These are phyloP conservation scores for Trametes cingulata DNA, from an alignment of 768 basidiomycete species.

Conservation along the genomic window DNA sequence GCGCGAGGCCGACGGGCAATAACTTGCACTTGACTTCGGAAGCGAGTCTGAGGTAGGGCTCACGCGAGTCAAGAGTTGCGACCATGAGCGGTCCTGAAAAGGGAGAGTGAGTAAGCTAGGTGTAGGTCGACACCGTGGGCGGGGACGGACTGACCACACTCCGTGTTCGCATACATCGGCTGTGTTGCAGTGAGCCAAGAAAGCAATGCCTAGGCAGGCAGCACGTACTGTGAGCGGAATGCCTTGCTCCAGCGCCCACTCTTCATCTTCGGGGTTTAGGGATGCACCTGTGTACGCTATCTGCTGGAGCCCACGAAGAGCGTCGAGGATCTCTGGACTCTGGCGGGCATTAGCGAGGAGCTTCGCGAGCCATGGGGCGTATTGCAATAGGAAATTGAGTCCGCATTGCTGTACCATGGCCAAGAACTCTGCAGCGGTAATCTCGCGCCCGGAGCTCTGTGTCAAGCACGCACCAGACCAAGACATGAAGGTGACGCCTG, in stretches of 20 bases:
- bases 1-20: background rate
- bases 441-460: slow-evolving; percentile 19
- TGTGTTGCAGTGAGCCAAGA: background rate
- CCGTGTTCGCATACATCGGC: slow-evolving; percentile 22
- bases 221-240: slow-evolving; percentile 19
- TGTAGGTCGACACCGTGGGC: no score
- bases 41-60: slow-evolving; percentile 13
- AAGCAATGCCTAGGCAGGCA: no score
- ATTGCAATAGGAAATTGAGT: slow-evolving; percentile 23
- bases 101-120: background rate
- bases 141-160: slow-evolving; percentile 1
- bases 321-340: slow-evolving; percentile 12
- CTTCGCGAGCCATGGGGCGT: slow-evolving; percentile 24
- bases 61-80: slow-evolving; percentile 11
- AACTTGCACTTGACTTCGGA: slow-evolving; percentile 10
- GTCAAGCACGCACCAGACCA: slow-evolving; percentile 17
- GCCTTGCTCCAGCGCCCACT: slow-evolving; percentile 23
- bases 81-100: slow-evolving; percentile 22
- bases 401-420: slow-evolving; percentile 21
- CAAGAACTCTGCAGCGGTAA: slow-evolving; percentile 20
- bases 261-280: slow-evolving; percentile 20
- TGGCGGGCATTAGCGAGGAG: slow-evolving; percentile 18
- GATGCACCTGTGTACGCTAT: slow-evolving; percentile 24
- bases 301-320: slow-evolving; percentile 21
- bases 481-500: slow-evolving; percentile 12